Base-by-base conservation (phyloP, 805 yeast genomes). In the Metschnikowia continentalis region DNA sequence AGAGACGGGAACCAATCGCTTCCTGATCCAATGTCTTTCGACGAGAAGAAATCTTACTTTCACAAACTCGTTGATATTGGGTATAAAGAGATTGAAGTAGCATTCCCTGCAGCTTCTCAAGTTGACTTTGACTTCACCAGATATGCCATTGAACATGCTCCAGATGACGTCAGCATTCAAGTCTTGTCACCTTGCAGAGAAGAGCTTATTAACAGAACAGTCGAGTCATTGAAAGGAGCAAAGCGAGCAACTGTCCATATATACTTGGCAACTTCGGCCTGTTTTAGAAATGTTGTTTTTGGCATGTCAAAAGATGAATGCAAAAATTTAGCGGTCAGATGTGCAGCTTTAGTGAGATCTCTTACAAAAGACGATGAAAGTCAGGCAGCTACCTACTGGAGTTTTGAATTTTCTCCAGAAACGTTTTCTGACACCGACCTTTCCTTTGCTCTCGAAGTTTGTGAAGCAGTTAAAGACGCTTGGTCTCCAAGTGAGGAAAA, bases 1-100 rank as follows among this genome's bases (percentile, higher is more conserved):
- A 78, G 95, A 61, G 95, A 87, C 63, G 95, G 95, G 32, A 87
- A 87, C 68, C 94, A 87, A 70, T 83, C 91, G 5, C 76, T 87
- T 58, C 92, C 94, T 0, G 94, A 87, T 63, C 95, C 94, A 48
- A 87, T 87, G 95, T 76, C 86, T n/a, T 74, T 86, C 40, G 83
- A 73, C n/a, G 91, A 87, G 61, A 87, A 87, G 69, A 83, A 83
- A 62, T 79, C 74, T 49, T 87, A 84, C 68, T 86, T 86, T 66
- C 70, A 79, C 49, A 83, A 85, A 64, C 72, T 87, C 39, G 77
- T 86, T 14, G 86, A 84, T 26, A 68, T 86, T 38, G 95, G 95
- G 0, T 87, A 84, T 70, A 87, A 87, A 64, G 94, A 87, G 66
- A 87, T 87, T 52, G 94, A 87, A 67, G 94, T 88, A 19, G 82